Conservation (phyloP, 441 rosid species). For the Populus tomentosa region DNA sequence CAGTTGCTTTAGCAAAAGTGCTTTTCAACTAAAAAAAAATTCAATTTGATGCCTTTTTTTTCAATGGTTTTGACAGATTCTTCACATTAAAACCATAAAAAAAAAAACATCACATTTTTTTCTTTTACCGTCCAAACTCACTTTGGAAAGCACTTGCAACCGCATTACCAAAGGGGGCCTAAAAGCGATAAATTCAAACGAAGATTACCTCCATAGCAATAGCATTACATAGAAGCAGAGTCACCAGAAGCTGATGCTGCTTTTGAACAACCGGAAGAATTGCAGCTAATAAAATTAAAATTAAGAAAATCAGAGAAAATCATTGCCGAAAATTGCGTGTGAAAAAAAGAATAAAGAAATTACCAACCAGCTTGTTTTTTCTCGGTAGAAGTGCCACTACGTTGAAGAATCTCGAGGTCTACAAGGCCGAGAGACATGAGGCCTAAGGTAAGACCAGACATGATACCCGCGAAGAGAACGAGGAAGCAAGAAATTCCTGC, state of each 20-base stretch:
- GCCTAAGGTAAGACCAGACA: slow-evolving; percentile 88
- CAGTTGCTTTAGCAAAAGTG: not conserved
- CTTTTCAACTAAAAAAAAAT: not conserved
- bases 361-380: slow-evolving; percentile 66
- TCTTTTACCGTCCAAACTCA: not conserved
- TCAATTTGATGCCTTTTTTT: not conserved
- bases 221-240: slow-evolving; percentile 87
- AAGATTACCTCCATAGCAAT: slow-evolving; percentile 80
- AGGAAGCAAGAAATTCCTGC: slow-evolving; percentile 72
- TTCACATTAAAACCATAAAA: not conserved
- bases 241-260: slow-evolving; percentile 95
- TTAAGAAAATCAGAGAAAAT: not conserved
- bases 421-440: slow-evolving; percentile 81
- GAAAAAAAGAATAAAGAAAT: not conserved
- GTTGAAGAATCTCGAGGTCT: slow-evolving; percentile 77
- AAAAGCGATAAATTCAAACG: not conserved
- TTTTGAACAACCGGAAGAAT: slow-evolving; percentile 89
- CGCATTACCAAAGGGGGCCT: not conserved
- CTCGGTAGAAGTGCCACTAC: slow-evolving; percentile 68
- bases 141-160: not conserved
- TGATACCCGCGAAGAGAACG: slow-evolving; percentile 82
- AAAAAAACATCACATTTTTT: no score
- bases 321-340: not conserved
- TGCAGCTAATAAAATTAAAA: slow-evolving; percentile 36
- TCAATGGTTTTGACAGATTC: not conserved